These are phyloP conservation scores for Nissolia schottii DNA, from an alignment of 306 rosid genomes.

Conservation along the genomic window DNA sequence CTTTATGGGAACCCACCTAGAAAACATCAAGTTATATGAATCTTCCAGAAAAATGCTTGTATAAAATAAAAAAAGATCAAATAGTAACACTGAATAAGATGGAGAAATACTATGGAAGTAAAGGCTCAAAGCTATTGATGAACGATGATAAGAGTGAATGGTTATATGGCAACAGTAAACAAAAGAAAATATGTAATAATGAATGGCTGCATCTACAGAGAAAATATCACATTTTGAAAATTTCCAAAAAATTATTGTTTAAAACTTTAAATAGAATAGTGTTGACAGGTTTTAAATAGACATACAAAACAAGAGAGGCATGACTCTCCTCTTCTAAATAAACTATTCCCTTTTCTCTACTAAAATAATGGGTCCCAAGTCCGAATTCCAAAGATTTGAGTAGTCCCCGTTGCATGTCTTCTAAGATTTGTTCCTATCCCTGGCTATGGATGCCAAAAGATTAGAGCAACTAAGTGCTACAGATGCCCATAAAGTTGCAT, in stretches of 20 bases:
- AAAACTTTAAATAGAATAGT: background rate
- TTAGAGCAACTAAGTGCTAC: conserved; percentile 7
- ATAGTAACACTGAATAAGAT: conserved; percentile 22
- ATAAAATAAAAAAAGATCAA: conserved; percentile 15
- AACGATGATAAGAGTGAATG: conserved; percentile 8
- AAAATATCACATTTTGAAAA: background rate
- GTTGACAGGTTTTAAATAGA: conserved; percentile 9
- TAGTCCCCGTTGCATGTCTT: background rate
- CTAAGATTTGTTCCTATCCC: background rate
- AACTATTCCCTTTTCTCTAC: background rate
- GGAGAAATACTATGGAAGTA: background rate
- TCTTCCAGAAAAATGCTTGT: conserved; percentile 17
- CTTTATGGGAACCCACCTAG: conserved; percentile 95
- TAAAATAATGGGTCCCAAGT: background rate
- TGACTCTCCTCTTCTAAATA: conserved; percentile 11
- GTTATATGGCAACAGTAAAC: conserved; percentile 1
- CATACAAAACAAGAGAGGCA: background rate
- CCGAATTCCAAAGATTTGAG: background rate
- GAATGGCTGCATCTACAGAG: background rate
- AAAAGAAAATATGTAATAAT: conserved; percentile 3
- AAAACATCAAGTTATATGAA: conserved; percentile 37
- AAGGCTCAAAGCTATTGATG: background rate
- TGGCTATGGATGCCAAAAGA: background rate
- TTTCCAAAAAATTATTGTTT: background rate
- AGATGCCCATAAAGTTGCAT: conserved; percentile 8